These are phyloP conservation scores for Oryza officinalis DNA, from an alignment of 176 grass and related monocot genomes.

Conservation along the genomic window DNA sequence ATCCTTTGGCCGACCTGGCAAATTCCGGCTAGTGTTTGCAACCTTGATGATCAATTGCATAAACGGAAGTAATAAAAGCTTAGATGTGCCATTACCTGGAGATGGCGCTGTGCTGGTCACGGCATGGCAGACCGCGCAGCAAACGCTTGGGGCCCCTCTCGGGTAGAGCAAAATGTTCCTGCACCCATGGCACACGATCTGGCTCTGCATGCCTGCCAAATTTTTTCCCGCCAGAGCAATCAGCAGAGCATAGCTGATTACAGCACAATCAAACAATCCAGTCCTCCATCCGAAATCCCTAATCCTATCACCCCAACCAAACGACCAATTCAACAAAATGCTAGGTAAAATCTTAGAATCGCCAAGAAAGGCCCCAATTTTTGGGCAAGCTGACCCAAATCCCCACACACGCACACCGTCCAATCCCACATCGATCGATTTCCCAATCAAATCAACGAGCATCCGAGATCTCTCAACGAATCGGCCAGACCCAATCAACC, in stretches of 20 bases:
- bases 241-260: not conserved
- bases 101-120: slow-evolving; percentile 36
- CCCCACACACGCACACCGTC: not conserved
- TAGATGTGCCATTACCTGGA: slow-evolving; percentile 48
- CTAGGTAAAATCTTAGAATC: not conserved
- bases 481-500: not conserved
- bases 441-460: not conserved
- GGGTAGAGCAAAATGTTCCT: slow-evolving; percentile 73
- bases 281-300: not conserved
- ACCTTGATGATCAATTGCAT: not conserved
- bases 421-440: not conserved
- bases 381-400: not conserved
- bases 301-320: not conserved
- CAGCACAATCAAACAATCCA: not conserved
- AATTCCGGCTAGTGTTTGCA: not conserved
- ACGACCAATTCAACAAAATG: not conserved
- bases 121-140: slow-evolving; percentile 60
- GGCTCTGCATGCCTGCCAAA: slow-evolving; percentile 74
- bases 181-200: slow-evolving; percentile 86
- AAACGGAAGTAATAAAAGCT: not conserved
- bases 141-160: slow-evolving; percentile 63
- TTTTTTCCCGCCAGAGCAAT: not conserved
- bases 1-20: too few species aligned
- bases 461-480: not conserved
- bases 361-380: not conserved